Percentiles rank a stretch among this genome's conserved stretches.
These are phyloP conservation scores for Geotrichum bryndzae DNA, from an alignment of 1,139 yeast genomes.

Conservation along the genomic window DNA sequence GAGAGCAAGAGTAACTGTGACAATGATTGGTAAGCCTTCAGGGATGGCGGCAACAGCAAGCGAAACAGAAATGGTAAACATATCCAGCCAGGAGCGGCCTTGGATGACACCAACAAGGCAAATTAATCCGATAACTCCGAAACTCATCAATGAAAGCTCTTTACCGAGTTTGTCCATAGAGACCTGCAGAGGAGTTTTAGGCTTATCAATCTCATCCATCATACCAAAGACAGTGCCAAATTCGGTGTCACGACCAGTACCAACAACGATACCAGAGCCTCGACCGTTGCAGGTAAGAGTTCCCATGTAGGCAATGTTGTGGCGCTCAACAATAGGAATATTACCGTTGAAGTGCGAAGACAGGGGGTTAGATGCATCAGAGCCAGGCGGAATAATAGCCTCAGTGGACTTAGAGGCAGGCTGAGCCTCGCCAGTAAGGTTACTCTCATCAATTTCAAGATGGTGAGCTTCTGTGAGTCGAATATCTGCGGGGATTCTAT, in stretches of 20 bases:
- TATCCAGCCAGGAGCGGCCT: slow-evolving; percentile 91
- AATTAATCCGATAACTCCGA: slow-evolving; percentile 77
- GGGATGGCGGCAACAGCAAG: slow-evolving; percentile 98
- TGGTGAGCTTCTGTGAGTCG: slow-evolving; percentile 73
- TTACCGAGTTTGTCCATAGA: slow-evolving; percentile 94
- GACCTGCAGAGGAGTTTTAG: slow-evolving; percentile 89
- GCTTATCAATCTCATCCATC: slow-evolving; percentile 92
- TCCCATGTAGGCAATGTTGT: slow-evolving; percentile 87
- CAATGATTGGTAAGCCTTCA: slow-evolving; percentile 94
- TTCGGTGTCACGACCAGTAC: slow-evolving; percentile 80
- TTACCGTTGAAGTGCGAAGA: slow-evolving; percentile 30
- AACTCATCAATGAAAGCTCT: slow-evolving; percentile 76
- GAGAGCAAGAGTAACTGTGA: slow-evolving; percentile 88
- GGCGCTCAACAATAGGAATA: slow-evolving; percentile 58
- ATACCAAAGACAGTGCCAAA: slow-evolving; percentile 85
- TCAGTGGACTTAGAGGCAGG: slow-evolving; percentile 63
- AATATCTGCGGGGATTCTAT: slow-evolving; percentile 89
- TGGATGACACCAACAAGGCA: slow-evolving; percentile 81
- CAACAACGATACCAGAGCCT: slow-evolving; percentile 88
- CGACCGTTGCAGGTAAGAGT: slow-evolving; percentile 92
- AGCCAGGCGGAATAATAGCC: slow-evolving; percentile 31
- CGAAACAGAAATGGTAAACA: slow-evolving; percentile 95
- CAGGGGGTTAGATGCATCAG: slow-evolving; percentile 31
- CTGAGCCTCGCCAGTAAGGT: slow-evolving; percentile 86
- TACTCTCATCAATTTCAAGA: slow-evolving; percentile 80